Evolutionary conservation across 2,329 filamentous ascomycete species (phyloP), one percentile per base, ranked within the genome.

Genomic region (Cyphellophora europaea): DNA sequence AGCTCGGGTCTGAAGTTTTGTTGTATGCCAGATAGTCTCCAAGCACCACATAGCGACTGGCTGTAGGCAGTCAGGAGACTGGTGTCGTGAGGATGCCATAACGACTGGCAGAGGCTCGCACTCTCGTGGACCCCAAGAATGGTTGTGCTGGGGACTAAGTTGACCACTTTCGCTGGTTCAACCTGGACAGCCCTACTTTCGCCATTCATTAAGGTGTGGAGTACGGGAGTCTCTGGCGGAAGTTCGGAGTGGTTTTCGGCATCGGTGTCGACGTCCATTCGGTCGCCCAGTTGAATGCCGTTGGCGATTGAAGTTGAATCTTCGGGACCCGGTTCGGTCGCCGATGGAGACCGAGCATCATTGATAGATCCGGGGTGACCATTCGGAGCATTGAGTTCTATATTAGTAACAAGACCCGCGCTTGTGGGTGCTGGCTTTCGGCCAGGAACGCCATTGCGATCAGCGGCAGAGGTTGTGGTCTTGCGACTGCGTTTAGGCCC

Each of bases 161-260:
- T 63, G 41, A 58, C 53, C 29, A 64, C 58, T 53, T 67, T 68
- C 52, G 64, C 62, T 50, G 63, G 60, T 33, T 38, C 36, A 46
- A 62, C 66, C 51, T 68, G 65, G 38, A 67, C 57, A 40, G 60
- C 63, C 44, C 61, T 52, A 49, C 64, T 68, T 36, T 55, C 53
- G 32, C 65, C 65, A 30, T 52, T 62, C 23, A 55, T 58, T 38
- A 67, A 45, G 8, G 63, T 66, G 38, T 56, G 55, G 19, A 53
- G 50, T 33, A 52, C 47, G 6, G 53, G 48, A 23, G 49, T 46
- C 37, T 47, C 39, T 43, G 44, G 10, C 31, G 50, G 40, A 44
- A 41, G 36, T 35, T 41, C 40, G 25, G 40, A 36, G 43, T 36
- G 23, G 33, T 21, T 48, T 38, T 38, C 59, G 42, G 62, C 54